phyloP scores from a whole-genome alignment of 805 yeast species.

The Candida anglica region DNA sequence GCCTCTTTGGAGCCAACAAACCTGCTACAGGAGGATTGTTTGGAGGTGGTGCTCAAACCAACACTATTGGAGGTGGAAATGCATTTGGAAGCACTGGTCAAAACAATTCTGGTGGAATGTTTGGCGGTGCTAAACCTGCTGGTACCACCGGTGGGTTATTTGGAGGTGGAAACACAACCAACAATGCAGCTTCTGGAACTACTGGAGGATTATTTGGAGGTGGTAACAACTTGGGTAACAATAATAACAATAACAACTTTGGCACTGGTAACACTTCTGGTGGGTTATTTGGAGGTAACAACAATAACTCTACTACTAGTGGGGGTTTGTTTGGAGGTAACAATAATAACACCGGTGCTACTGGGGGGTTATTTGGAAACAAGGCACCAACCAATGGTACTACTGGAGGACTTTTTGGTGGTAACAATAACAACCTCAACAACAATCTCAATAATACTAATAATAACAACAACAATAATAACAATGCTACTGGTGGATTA shows the following conservation, averaged over 20 bases:
- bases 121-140: slow-evolving; percentile 31
- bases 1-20: slow-evolving; percentile 7
- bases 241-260: slow-evolving; percentile 8
- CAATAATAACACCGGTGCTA: no score
- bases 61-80: slow-evolving; percentile 12
- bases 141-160: slow-evolving; percentile 11
- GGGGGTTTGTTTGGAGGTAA: slow-evolving; percentile 20
- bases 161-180: slow-evolving; percentile 18
- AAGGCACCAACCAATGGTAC: slow-evolving; percentile 17
- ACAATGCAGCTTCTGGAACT: slow-evolving; percentile 11
- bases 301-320: slow-evolving; percentile 5
- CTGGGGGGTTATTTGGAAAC: slow-evolving; percentile 44
- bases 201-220: slow-evolving; percentile 15
- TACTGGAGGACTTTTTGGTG: slow-evolving; percentile 25
- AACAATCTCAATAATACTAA: no score
- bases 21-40: slow-evolving; percentile 38
- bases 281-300: slow-evolving; percentile 25
- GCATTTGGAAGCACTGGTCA: slow-evolving; percentile 10
- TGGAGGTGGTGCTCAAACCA: slow-evolving; percentile 30
- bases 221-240: slow-evolving; percentile 14
- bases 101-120: slow-evolving; percentile 21
- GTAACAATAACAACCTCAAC: slow-evolving; percentile 12
- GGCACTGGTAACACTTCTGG: slow-evolving; percentile 14
- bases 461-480: slow-evolving; percentile 11
- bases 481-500: slow-evolving; percentile 9